phyloP scores from a whole-genome alignment of 192 early-diverging fungal genomes.

The Coemansia javaensis region DNA sequence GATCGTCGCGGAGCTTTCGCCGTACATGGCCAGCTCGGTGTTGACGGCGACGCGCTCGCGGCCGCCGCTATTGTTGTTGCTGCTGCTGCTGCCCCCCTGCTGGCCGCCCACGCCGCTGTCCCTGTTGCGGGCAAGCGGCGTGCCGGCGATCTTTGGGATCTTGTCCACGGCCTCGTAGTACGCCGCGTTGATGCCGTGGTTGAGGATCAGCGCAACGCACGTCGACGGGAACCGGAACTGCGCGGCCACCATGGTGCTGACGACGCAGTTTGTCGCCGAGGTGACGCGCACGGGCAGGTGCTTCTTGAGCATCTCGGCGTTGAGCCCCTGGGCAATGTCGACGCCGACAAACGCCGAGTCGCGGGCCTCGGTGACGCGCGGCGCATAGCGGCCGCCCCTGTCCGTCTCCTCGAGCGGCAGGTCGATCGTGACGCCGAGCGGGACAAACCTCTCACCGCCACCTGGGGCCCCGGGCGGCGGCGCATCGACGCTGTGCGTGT shows the following conservation, averaged over 20 bases:
- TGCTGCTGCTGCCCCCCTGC: too few relatives aligned
- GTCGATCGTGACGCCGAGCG: conserved; percentile 86
- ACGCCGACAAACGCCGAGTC: conserved; percentile 62
- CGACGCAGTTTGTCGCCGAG: conserved; percentile 93
- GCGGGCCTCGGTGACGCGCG: conserved; percentile 16
- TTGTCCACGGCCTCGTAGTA: conserved; percentile 82
- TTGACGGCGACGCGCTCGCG: conserved; percentile 74
- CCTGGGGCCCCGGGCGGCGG: too few relatives aligned
- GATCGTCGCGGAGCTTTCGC: conserved; percentile 62
- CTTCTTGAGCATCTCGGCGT: conserved; percentile 62
- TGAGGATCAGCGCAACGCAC: conserved; percentile 78
- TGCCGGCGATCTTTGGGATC: conserved; percentile 44
- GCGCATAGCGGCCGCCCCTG: conserved; percentile 59
- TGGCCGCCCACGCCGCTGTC: too few relatives aligned
- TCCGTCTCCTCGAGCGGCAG: conserved; percentile 82
- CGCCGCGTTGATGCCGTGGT: conserved; percentile 93
- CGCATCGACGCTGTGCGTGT: conserved; percentile 26
- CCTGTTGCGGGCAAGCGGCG: conserved; percentile 19
- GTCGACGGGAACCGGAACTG: conserved; percentile 75
- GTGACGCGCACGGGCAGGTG: conserved; percentile 71
- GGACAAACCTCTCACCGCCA: neutral
- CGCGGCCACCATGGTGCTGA: conserved; percentile 84
- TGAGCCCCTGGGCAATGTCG: conserved; percentile 67
- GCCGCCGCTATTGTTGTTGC: too few relatives aligned
- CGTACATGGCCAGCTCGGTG: conserved; percentile 91